Conservation (phyloP, 169 alveolate species). For the Toxoplasma gondii region DNA sequence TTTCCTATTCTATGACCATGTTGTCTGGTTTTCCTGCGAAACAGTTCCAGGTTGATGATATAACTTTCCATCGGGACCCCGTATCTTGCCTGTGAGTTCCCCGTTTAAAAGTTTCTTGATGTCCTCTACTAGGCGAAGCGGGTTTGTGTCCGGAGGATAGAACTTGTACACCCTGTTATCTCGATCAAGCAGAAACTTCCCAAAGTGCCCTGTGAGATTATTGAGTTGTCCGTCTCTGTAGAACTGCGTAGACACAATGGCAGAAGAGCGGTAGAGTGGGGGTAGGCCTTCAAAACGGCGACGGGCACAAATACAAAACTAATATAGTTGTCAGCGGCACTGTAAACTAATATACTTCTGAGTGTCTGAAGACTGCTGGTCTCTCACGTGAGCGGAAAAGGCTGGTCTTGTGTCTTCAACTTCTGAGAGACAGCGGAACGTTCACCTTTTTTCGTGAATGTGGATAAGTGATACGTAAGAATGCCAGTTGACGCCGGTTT, state of each 20-base stretch:
- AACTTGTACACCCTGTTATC: slow-evolving; percentile 26
- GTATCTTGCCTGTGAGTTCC: slow-evolving; percentile 12
- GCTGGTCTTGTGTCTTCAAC: too few species aligned
- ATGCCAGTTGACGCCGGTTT: too few species aligned
- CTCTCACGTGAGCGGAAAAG: background rate
- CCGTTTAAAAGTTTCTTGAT: slow-evolving; percentile 12
- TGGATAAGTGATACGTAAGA: too few species aligned
- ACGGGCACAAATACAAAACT: too few species aligned
- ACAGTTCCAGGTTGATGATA: background rate
- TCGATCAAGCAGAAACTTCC: slow-evolving; percentile 42
- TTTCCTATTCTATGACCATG: background rate
- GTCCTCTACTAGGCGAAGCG: background rate
- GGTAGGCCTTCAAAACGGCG: too few species aligned
- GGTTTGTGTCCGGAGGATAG: background rate
- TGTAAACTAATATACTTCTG: too few species aligned
- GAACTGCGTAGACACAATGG: background rate
- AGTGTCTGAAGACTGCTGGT: too few species aligned
- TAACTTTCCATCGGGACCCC: slow-evolving; percentile 6
- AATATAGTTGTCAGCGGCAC: too few species aligned
- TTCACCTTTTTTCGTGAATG: too few species aligned
- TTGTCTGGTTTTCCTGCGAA: background rate
- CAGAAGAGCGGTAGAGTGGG: background rate
- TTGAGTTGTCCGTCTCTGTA: slow-evolving; percentile 13
- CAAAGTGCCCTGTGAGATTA: slow-evolving; percentile 35
- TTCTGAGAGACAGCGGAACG: too few species aligned